Conservation (phyloP, 2,329 filamentous ascomycete species). For the Talaromyces amestolkiae region DNA sequence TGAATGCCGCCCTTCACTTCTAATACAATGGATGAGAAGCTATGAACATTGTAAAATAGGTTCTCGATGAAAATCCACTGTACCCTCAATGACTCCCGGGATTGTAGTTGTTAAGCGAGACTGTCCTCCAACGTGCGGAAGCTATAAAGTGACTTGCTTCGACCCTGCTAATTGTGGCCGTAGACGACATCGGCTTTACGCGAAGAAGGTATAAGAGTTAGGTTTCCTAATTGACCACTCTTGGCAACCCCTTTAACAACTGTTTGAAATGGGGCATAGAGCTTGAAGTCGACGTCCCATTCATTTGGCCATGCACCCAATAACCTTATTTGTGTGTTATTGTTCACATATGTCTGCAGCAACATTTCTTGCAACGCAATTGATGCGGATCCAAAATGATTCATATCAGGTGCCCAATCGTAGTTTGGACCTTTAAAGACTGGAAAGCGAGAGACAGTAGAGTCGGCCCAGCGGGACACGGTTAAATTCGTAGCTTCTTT, state of each 20-base stretch:
- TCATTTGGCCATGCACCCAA: neutral
- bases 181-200: neutral
- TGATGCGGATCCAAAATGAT: neutral
- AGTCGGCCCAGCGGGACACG: neutral
- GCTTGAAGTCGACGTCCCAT: conserved; percentile 4
- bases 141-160: no score
- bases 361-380: conserved; percentile 10
- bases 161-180: neutral
- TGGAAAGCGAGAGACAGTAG: neutral
- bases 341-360: conserved; percentile 10
- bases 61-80: no score
- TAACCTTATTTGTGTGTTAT: conserved; percentile 7
- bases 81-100: no score
- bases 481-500: neutral
- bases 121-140: no score
- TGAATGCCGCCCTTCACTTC: no score
- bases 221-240: neutral
- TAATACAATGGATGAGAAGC: no score
- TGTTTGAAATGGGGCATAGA: neutral
- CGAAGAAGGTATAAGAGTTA: neutral
- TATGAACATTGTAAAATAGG: no score
- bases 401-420: conserved; percentile 8
- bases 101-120: no score
- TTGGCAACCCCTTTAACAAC: neutral
- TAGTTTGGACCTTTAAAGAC: conserved; percentile 5